These are phyloP conservation scores for Penicillium sp. DNA, from an alignment of 2,329 filamentous ascomycete species.

Conservation along the genomic window DNA sequence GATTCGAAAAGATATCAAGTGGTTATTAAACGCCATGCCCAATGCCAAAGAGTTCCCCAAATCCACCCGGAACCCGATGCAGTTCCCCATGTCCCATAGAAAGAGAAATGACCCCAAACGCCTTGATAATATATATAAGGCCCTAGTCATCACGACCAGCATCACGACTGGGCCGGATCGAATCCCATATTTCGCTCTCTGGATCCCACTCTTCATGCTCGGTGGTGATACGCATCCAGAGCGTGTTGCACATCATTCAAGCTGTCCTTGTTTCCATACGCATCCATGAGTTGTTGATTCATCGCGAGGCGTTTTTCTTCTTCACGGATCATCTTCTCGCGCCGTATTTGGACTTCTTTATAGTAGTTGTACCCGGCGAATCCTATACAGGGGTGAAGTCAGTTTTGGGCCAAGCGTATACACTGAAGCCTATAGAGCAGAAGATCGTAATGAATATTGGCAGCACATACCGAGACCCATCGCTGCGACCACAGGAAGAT, in stretches of 20 bases:
- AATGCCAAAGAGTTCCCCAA: neutral
- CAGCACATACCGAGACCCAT: constrained; percentile 20
- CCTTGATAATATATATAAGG: neutral
- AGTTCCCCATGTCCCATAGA: neutral
- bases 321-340: constrained; percentile 15
- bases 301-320: constrained; percentile 37
- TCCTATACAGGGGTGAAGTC: constrained; percentile 11
- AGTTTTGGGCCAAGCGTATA: neutral
- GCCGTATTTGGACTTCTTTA: constrained; percentile 12
- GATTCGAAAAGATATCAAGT: neutral
- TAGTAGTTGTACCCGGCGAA: constrained; percentile 29
- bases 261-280: constrained; percentile 47
- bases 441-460: neutral
- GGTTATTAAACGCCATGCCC: neutral
- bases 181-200: neutral
- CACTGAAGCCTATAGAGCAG: neutral
- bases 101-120: neutral
- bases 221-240: constrained; percentile 39
- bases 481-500: constrained; percentile 21
- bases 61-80: neutral
- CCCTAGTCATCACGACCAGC: neutral
- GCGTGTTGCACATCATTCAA: constrained; percentile 47
- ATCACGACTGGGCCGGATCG: neutral
- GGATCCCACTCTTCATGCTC: neutral
- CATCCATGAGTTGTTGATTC: constrained; percentile 46